Evolutionary conservation across 441 rosid genomes (phyloP), one percentile per base, ranked within the genome.

Genomic region (Flueggea neowawraea): DNA sequence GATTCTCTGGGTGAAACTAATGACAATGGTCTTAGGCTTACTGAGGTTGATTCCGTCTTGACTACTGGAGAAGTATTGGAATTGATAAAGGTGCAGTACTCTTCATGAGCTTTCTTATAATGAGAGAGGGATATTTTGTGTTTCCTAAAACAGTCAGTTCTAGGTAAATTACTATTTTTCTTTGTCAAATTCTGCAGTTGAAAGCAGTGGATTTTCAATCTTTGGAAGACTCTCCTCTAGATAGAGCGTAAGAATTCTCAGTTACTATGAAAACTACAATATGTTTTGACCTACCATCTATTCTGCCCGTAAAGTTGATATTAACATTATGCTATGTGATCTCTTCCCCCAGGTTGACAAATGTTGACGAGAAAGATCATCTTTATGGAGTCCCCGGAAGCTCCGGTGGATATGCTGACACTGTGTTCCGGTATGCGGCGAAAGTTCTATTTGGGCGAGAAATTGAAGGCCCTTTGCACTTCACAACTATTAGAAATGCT

Each of bases 401-500:
- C 69, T 91, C 99, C 55, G 97, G 99, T 61, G 97, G 97, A 61
- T 95, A 91, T 55, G 95, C 91, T 32, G 92, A 91, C 65, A 89
- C 95, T 41, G 81, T 86, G 53, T 86, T 91, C 52, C 75, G 86
- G 16, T 58, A 80, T 79, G 90, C 96, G 45, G 87, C 97, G 17
- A 85, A 78, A 75, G 64, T 55, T 6, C 71, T 95, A 5, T 89
- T 84, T 78, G 89, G 91, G 70, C 81, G 80, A 63, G 92, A 82
- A 41, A 69, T 88, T n/a, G 69, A 72, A 54, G 87, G 95, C 41
- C 89, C 93, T 63, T 62, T 88, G 58, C 73, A 84, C 69, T 86
- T 89, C 69, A 87, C 74, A 79, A 83, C 79, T 48, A 74, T 91
- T 55, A 84, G 97, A 70, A 91, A 89, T 72, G 72, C 89, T 31